Evolutionary conservation across 1,284 basidiomycete species (phyloP).

Genomic region (Tilletia horrida): DNA sequence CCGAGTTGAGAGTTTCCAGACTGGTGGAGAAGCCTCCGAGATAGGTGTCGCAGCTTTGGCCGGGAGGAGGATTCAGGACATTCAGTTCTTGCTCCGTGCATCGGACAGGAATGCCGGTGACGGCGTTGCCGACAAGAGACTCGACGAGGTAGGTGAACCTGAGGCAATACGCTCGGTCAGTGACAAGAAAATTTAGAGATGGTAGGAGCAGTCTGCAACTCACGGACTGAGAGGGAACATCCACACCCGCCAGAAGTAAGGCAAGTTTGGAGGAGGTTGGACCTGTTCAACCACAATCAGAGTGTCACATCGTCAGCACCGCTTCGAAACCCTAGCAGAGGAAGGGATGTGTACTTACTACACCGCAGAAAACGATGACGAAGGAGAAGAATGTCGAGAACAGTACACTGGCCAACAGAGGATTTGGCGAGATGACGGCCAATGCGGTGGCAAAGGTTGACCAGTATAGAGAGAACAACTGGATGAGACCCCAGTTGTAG

Average conservation of each 20-base stretch:
- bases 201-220: too few species aligned
- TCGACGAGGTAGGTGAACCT: slow-evolving; percentile 62
- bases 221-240: slow-evolving; percentile 62
- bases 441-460: slow-evolving; percentile 65
- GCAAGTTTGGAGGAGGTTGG: slow-evolving; percentile 43
- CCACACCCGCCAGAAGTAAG: slow-evolving; percentile 35
- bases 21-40: slow-evolving; percentile 52
- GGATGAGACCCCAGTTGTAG: slow-evolving; percentile 34
- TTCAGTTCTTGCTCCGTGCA: slow-evolving; percentile 57
- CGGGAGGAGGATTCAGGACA: slow-evolving; percentile 53
- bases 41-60: slow-evolving; percentile 57
- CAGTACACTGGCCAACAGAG: slow-evolving; percentile 66
- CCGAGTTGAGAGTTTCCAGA: slow-evolving; percentile 27
- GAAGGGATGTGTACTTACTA: background rate
- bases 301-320: too few species aligned
- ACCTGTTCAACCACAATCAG: slow-evolving; percentile 24
- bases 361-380: slow-evolving; percentile 65
- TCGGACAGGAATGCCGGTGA: slow-evolving; percentile 54
- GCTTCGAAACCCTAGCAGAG: too few species aligned
- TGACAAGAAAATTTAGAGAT: too few species aligned
- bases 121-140: slow-evolving; percentile 55
- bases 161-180: background rate
- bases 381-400: slow-evolving; percentile 67
- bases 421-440: slow-evolving; percentile 66
- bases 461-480: slow-evolving; percentile 59